Evolutionary conservation across 345 rosid genomes (phyloP).

Genomic region (Hibiscus tridactylites): DNA sequence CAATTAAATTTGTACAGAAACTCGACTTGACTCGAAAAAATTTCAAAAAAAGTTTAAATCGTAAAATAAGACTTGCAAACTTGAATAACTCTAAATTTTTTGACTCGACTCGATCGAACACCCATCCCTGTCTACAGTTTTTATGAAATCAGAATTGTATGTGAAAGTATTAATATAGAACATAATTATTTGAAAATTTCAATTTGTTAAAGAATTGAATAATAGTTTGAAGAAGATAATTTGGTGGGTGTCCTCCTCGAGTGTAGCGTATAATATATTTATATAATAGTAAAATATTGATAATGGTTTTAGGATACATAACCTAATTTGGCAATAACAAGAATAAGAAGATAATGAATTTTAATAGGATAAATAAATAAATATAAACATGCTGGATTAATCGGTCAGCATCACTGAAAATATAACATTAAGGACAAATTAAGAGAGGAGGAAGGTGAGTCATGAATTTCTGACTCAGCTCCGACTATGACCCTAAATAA

Average conservation of each 20-base stretch:
- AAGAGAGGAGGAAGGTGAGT: slow-evolving; percentile 6
- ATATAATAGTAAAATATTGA: not conserved
- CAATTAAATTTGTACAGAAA: no score
- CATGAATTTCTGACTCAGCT: slow-evolving; percentile 8
- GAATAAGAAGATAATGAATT: not conserved
- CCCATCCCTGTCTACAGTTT: no score
- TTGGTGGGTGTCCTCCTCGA: not conserved
- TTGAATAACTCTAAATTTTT: no score
- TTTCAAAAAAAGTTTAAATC: no score
- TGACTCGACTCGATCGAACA: no score
- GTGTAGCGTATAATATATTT: not conserved
- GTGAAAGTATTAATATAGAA: not conserved
- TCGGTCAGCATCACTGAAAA: not conserved
- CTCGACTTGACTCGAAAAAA: no score
- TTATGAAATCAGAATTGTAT: no score
- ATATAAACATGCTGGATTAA: not conserved
- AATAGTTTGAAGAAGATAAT: not conserved
- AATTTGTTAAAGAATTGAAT: not conserved
- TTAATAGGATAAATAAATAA: not conserved
- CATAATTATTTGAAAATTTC: not conserved
- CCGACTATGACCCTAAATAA: not conserved
- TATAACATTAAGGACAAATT: not conserved
- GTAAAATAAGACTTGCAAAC: no score
- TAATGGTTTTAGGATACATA: not conserved
- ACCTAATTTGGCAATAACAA: not conserved